These are phyloP conservation scores for Elsinoe arachidis DNA, from an alignment of 2,329 filamentous ascomycete genomes.

Conservation along the genomic window DNA sequence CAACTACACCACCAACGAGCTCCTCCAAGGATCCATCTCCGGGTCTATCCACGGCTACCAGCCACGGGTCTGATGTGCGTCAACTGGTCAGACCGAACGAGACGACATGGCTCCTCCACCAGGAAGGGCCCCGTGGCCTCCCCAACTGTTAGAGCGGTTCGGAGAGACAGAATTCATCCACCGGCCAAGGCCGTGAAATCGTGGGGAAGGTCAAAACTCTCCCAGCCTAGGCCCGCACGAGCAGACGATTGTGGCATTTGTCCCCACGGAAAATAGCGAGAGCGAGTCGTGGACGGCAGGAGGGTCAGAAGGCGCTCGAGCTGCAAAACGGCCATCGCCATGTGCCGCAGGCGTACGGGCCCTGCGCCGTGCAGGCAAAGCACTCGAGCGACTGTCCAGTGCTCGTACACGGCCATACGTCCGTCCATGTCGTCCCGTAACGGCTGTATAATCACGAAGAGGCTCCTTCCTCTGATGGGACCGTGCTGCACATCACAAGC, in stretches of 20 bases:
- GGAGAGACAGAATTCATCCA: conserved; percentile 4
- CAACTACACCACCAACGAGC: conserved; percentile 10
- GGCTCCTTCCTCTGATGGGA: not conserved
- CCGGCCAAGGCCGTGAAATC: conserved; percentile 7
- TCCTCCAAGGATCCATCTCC: conserved; percentile 8
- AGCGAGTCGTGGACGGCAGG: no score
- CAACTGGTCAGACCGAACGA: no score
- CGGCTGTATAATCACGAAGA: not conserved
- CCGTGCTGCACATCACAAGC: conserved; percentile 1
- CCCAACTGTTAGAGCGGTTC: not conserved
- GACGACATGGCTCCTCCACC: no score
- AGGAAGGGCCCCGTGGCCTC: no score
- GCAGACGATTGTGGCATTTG: not conserved
- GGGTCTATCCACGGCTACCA: conserved; percentile 4
- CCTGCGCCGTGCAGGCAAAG: not conserved
- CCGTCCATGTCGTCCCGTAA: not conserved
- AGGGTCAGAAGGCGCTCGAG: not conserved
- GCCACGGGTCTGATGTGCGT: not conserved
- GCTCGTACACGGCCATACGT: not conserved
- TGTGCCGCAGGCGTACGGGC: not conserved
- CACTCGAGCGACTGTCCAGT: not conserved
- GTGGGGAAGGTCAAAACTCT: conserved; percentile 10
- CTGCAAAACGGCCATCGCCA: not conserved
- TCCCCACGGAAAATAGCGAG: not conserved
- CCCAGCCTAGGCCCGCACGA: conserved; percentile 7